A percentile compares a stretch with the other conserved stretches of the same genome.
phyloP scores from a whole-genome alignment of 208 protist genomes.

The Trypanosoma platydactyli region DNA sequence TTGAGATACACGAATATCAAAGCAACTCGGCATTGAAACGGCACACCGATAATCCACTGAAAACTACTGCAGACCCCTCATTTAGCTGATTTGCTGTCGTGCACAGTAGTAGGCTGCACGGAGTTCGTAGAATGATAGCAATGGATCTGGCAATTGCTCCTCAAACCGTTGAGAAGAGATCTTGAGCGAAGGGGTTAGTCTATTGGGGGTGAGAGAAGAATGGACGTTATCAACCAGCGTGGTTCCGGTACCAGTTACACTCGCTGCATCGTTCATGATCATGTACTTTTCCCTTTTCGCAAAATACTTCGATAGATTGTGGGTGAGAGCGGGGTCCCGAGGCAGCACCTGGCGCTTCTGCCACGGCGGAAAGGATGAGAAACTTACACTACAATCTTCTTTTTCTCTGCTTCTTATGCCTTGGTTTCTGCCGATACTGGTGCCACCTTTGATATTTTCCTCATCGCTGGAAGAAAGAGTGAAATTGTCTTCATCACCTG shows the following conservation, averaged over 20 bases:
- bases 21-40: slow-evolving; percentile 8
- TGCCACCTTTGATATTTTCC: no score
- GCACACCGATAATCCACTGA: slow-evolving; percentile 4
- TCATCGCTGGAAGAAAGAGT: no score
- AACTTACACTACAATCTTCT: background rate
- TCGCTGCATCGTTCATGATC: background rate
- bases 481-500: no score
- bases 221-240: background rate
- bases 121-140: slow-evolving; percentile 9
- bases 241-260: background rate
- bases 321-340: slow-evolving; percentile 4
- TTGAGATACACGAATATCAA: background rate
- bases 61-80: background rate
- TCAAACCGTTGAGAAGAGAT: background rate
- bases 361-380: background rate
- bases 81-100: background rate
- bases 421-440: no score
- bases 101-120: slow-evolving; percentile 13
- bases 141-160: background rate
- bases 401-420: background rate
- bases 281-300: slow-evolving; percentile 4
- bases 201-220: background rate
- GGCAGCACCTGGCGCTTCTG: background rate
- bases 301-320: slow-evolving; percentile 6
- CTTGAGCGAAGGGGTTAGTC: background rate